These are phyloP conservation scores for Coix lacrymajobi DNA, from an alignment of 176 grass and related monocot species.

Conservation along the genomic window DNA sequence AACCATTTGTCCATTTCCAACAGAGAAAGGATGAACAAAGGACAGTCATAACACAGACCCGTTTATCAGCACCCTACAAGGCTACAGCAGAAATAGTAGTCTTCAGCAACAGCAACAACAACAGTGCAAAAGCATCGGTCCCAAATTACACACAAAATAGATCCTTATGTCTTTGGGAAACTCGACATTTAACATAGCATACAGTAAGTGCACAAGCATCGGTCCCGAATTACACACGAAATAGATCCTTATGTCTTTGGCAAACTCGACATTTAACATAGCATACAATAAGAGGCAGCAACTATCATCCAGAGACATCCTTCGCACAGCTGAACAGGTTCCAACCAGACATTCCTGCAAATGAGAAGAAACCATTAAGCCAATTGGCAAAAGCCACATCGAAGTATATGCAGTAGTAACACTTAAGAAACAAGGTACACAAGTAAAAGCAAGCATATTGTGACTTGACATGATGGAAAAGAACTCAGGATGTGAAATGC, in stretches of 20 bases:
- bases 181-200: constrained; percentile 14
- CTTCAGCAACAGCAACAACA: neutral
- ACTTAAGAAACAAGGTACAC: neutral
- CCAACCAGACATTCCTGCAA: constrained; percentile 22
- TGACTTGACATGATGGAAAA: neutral
- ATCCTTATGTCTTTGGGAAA: constrained; percentile 2
- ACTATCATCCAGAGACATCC: constrained; percentile 26
- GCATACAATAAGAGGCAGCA: constrained; percentile 4
- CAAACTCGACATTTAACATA: constrained; percentile 2
- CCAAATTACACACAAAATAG: neutral
- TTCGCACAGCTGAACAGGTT: constrained; percentile 4
- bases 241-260: constrained; percentile 5
- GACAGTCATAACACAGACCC: neutral
- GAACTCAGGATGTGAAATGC: neutral
- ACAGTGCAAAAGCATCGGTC: neutral
- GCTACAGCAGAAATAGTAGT: neutral
- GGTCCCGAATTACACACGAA: neutral
- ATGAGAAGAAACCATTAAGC: neutral
- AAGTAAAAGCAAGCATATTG: constrained; percentile 2
- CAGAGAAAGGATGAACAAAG: neutral
- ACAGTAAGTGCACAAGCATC: neutral
- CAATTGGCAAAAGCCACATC: neutral
- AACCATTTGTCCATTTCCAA: neutral
- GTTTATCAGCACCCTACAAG: neutral
- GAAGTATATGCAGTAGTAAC: neutral